Base-by-base conservation (phyloP, 805 yeast genomes). In the Brettanomyces nanus region DNA sequence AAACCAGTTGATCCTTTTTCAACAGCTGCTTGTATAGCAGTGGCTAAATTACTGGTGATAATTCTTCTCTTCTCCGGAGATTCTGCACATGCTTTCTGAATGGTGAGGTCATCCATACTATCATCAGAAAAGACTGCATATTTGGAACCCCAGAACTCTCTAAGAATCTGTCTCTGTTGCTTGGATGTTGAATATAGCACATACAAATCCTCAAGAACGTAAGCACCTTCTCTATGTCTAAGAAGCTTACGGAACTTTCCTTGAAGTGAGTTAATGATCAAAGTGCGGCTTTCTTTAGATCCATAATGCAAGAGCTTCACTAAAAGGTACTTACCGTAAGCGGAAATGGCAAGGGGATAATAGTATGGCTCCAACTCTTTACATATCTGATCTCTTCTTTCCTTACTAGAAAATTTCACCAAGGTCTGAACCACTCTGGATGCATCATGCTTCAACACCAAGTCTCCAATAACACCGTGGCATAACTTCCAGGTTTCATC, bases 191-290 rank as follows among this genome's bases (percentile, higher is more conserved):
- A 77, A 60, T 89, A 90, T 40, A 87, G 73, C 19, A 85, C 85
- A 56, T 69, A 90, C 53, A 85, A 69, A 68, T 90, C 98, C 63
- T 90, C 97, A 47, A 89, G 87, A 28, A 90, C 97, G 53, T 90
- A 87, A 11, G 97, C 97, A 63, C 97, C 98, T 69, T 90, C 97
- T 65, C 84, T 81, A 64, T 90, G 97, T 68, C 95, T 79, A 92
- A 90, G 86, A 41, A 90, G 68, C 62, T 86, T 90, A 59, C 96
- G 73, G 53, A 85, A 74, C 51, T 80, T 80, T 35, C 98, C 98
- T 54, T 87, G 95, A 47, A 90, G 70, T 63, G 87, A 96, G 53
- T 80, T 72, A 40, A 89, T 70, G 40, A 90, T 81, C 27, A 75
- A 49, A 38, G 77, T 81, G 52, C 95, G 73, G 1, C 89, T 77